Evolutionary conservation across 768 basidiomycete genomes (phyloP).

Genomic region (Amanita rubescens): DNA sequence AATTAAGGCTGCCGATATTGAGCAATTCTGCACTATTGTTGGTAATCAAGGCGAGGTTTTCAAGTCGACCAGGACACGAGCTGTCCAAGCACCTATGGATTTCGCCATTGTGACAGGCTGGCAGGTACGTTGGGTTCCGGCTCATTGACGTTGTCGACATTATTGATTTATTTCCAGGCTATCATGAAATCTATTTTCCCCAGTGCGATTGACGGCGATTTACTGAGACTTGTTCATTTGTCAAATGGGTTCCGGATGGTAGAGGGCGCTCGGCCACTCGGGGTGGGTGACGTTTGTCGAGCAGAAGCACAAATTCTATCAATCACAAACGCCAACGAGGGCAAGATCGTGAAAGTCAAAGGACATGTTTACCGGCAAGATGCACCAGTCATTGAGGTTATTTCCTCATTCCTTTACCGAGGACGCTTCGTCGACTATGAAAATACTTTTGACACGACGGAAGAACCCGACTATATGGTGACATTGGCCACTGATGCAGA

Average conservation of each 20-base stretch:
- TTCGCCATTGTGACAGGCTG: constrained; percentile 98
- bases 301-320: constrained; percentile 86
- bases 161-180: constrained; percentile 44
- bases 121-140: constrained; percentile 58
- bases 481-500: constrained; percentile 66
- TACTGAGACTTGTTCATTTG: constrained; percentile 93
- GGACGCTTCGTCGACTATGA: constrained; percentile 90
- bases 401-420: constrained; percentile 94
- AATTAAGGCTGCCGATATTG: constrained; percentile 69
- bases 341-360: constrained; percentile 89
- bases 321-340: constrained; percentile 83
- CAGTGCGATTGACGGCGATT: constrained; percentile 80
- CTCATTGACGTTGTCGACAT: background rate
- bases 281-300: constrained; percentile 84
- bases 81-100: constrained; percentile 92
- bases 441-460: constrained; percentile 91
- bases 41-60: constrained; percentile 91
- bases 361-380: constrained; percentile 74
- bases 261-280: constrained; percentile 66
- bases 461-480: constrained; percentile 86
- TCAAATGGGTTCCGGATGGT: constrained; percentile 94
- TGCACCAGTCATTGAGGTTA: constrained; percentile 84
- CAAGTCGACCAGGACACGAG: constrained; percentile 64
- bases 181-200: constrained; percentile 99
- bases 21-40: constrained; percentile 87